Evolutionary conservation across 805 yeast species (phyloP).

Genomic region (Candida parachauliodes): DNA sequence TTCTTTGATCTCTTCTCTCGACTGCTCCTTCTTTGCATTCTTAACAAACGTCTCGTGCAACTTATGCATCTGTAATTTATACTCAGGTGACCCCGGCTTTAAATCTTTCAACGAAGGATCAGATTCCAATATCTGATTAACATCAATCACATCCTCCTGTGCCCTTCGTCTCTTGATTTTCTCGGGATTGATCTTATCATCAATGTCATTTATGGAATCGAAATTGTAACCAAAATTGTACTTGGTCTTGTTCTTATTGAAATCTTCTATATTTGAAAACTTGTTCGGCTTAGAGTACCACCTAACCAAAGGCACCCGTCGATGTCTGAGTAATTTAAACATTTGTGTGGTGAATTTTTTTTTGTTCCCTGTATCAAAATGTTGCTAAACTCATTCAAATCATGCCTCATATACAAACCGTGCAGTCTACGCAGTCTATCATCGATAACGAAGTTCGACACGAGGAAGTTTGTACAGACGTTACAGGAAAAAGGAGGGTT

Average conservation of each 20-base stretch:
- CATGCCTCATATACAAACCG: no score
- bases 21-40: conserved; percentile 23
- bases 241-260: conserved; percentile 31
- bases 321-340: background rate
- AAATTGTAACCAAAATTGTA: conserved; percentile 25
- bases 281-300: conserved; percentile 1
- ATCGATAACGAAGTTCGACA: conserved; percentile 58
- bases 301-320: background rate
- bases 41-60: conserved; percentile 25
- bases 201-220: conserved; percentile 17
- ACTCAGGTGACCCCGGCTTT: conserved; percentile 32
- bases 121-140: conserved; percentile 22
- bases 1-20: conserved; percentile 38
- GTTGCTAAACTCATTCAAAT: no score
- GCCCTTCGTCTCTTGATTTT: conserved; percentile 9
- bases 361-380: background rate
- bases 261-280: conserved; percentile 29
- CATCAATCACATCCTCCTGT: conserved; percentile 14
- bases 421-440: conserved; percentile 16
- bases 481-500: conserved; percentile 68
- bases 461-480: conserved; percentile 66
- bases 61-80: conserved; percentile 26
- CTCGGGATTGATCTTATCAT: conserved; percentile 13
- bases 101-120: conserved; percentile 30
- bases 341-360: background rate